Conservation (phyloP, 345 rosid species). For the Salix viminalis region DNA sequence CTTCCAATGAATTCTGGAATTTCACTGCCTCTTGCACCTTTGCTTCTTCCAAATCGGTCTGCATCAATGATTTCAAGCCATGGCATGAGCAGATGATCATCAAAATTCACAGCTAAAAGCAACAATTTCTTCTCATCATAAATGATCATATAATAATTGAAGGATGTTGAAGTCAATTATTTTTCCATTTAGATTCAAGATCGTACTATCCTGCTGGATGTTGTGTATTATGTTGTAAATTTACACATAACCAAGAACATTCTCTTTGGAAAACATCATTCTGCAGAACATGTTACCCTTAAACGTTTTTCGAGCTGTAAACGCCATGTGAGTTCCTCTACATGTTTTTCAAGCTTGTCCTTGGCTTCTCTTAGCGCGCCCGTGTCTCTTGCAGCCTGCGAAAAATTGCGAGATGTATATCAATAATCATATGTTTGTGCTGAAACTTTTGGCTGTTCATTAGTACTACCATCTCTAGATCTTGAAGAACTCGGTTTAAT, state of each 20-base stretch:
- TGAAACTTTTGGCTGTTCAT: not conserved
- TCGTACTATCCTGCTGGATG: not conserved
- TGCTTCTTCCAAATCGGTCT: conserved; percentile 51
- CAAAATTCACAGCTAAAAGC: not conserved
- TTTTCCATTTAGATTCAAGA: conserved; percentile 3
- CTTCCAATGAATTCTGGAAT: conserved; percentile 33
- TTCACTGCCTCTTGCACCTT: conserved; percentile 42
- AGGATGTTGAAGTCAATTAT: not conserved
- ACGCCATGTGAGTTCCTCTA: conserved; percentile 53
- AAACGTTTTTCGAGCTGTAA: conserved; percentile 45
- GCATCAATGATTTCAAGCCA: conserved; percentile 8
- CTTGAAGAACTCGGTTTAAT: not conserved
- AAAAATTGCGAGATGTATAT: conserved; percentile 2
- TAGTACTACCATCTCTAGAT: not conserved
- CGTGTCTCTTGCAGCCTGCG: conserved; percentile 48
- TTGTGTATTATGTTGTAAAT: not conserved
- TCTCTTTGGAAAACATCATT: conserved; percentile 1
- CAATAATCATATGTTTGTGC: not conserved
- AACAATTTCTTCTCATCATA: not conserved
- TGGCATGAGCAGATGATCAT: conserved; percentile 1
- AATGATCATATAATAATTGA: not conserved
- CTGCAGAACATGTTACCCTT: conserved; percentile 25
- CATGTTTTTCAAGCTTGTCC: conserved; percentile 47
- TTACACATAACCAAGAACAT: not conserved
- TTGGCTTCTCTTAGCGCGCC: conserved; percentile 50